Evolutionary conservation across 805 yeast species (phyloP), one percentile per base, ranked within the genome.

Genomic region (Candida insectorum): DNA sequence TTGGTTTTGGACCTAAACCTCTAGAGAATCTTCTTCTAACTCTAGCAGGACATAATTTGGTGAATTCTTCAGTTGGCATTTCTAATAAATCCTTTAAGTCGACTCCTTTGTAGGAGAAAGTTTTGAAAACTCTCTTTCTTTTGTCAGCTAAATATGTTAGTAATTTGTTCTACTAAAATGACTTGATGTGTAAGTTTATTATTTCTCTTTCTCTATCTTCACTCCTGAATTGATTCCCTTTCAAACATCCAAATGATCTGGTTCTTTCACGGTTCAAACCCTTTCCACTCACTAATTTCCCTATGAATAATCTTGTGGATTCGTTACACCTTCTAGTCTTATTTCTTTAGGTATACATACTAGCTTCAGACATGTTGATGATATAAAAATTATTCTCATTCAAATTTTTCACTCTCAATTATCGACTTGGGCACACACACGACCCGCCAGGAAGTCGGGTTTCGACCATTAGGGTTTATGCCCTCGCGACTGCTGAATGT

Each of bases 11-110:
- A 67, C 85, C 89, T 63, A 91, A 79, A 77, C 97, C 97, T 78
- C 95, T 85, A 71, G 88, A 85, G 77, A 91, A 87, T 84, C 96
- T 89, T 86, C 99, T 86, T 84, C 97, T 91, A 67, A 91, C 96
- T 79, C 99, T 87, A 64, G 99, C 94, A 65, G 84, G 87, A 65
- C 95, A 87, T 67, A 93, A 79, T 72, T 91, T 85, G 72, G 91
- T 82, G 75, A 93, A 93, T 64, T 93, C 97, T 77, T 91, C 97
- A 60, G 88, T 85, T 71, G 86, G 76, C 80, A 91, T 76, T 72
- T 85, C 93, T 67, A 91, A 77, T 66, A 93, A 80, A 67, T 91
- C 87, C 64, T 82, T 82, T 65, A 93, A 84, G 71, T 89, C 97
- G 66, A 93, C 96, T 73, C 99, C 99, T 74, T 93, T 88, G 95